Conservation (phyloP, 768 basidiomycete species). For the Auricularia sp. region DNA sequence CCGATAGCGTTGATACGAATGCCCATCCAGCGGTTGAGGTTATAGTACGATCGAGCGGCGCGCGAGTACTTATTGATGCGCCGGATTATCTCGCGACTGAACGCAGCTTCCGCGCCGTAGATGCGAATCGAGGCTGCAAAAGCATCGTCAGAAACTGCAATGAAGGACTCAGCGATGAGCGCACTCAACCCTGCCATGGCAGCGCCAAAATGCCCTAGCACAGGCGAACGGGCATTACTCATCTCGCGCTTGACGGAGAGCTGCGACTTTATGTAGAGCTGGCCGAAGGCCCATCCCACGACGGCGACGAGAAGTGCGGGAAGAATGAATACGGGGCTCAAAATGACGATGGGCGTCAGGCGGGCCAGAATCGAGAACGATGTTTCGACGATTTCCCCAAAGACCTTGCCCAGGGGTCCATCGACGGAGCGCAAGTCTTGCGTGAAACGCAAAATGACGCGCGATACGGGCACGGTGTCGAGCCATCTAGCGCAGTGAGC, state of each 20-base stretch:
- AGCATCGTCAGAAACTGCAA: neutral
- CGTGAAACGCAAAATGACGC: conserved; percentile 56
- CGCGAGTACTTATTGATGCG: conserved; percentile 26
- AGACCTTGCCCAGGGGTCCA: conserved; percentile 21
- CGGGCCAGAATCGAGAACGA: conserved; percentile 28
- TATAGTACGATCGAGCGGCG: conserved; percentile 20
- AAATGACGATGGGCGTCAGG: conserved; percentile 32
- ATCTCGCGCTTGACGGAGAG: conserved; percentile 39
- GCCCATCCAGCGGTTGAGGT: conserved; percentile 16
- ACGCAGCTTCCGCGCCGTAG: conserved; percentile 27
- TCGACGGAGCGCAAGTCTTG: conserved; percentile 46
- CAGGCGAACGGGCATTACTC: conserved; percentile 30
- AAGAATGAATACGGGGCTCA: conserved; percentile 35
- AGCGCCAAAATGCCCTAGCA: conserved; percentile 13
- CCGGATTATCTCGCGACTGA: conserved; percentile 17
- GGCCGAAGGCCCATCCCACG: conserved; percentile 8
- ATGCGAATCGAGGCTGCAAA: conserved; percentile 28
- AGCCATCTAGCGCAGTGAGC: conserved; percentile 39
- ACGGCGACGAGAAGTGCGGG: conserved; percentile 30
- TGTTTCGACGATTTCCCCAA: conserved; percentile 23
- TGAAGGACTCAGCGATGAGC: neutral
- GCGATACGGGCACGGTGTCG: conserved; percentile 39
- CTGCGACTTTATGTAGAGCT: conserved; percentile 36
- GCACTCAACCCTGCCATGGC: conserved; percentile 12
- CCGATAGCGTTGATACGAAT: conserved; percentile 33